Base-by-base conservation (phyloP, 352 stramenopile genomes). In the Globisporangium carolinianum region DNA sequence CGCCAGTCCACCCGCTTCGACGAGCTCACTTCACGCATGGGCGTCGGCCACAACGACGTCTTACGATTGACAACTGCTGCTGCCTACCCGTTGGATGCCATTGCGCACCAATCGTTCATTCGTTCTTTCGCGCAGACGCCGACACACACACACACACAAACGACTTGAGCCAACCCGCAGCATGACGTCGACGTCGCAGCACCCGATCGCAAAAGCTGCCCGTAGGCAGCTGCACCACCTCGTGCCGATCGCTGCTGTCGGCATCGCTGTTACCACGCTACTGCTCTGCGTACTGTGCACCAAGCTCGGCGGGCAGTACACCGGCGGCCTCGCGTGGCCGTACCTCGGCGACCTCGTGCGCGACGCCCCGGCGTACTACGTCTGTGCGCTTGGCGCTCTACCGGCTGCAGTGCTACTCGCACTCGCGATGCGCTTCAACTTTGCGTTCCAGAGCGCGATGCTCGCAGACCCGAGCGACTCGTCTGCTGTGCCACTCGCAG, bases 291-390 rank as follows among this genome's bases (percentile, higher is more conserved):
- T 85, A 7, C 55, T 56, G 15, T 67, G 83, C 46, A 54, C 70
- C 42, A 82, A 75, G 46, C 38, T 50, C 48, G 65, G 67, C 7
- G 63, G 69, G 47, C 68, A 65, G 11, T 87, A 85, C 55, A 61
- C 72, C 3, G 77, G 77, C 41, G 73, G 72, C 0, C 62, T 87
- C 9, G 36, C 35, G 3, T 84, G 73, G 73, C 76, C 73, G 17
- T 87, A 81, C 63, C 71, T 87, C 61, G 83, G 74, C 12, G 74
- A 84, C 57, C 68, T 75, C 47, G 70, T 66, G 48, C 67, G 72
- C 55, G 72, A 77, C 43, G 51, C 64, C 12, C 72, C 72, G 1
- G 62, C 55, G 5, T 78, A 77, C 53, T 68, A 72, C 32, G 53
- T 82, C 11, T 86, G 80, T 49, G 69, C 53, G 49, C 58, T 61